Conservation (phyloP, 164 flowering plant genomes). For the Umbilicus rupestris region DNA sequence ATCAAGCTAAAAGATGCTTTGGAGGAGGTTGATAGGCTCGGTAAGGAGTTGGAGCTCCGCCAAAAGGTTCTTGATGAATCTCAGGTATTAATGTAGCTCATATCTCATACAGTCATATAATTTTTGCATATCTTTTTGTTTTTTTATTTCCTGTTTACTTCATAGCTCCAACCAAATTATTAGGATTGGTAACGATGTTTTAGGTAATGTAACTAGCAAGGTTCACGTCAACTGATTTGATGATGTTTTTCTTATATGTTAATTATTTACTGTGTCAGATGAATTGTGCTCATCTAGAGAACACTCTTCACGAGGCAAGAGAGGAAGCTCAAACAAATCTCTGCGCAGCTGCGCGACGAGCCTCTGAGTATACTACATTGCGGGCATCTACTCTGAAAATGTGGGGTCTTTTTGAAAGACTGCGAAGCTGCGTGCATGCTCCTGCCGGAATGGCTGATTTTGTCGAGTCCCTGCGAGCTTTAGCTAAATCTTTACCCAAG, state of each 20-base stretch:
- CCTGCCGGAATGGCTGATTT: conserved; percentile 55
- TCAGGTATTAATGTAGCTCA: conserved; percentile 42
- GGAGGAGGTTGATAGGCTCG: conserved; percentile 57
- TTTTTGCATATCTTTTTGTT: neutral
- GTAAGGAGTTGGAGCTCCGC: conserved; percentile 58
- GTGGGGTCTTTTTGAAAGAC: conserved; percentile 81
- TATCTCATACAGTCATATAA: neutral
- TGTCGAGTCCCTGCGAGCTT: conserved; percentile 61
- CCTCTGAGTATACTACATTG: conserved; percentile 76
- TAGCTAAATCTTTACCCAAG: conserved; percentile 84
- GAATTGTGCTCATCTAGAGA: conserved; percentile 98
- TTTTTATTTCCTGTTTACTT: neutral
- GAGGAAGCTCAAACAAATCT: conserved; percentile 98
- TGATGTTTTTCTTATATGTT: neutral
- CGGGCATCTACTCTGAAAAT: conserved; percentile 88
- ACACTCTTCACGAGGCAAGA: conserved; percentile 95
- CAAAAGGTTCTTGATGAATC: conserved; percentile 81
- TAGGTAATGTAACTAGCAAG: neutral
- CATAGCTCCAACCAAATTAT: neutral
- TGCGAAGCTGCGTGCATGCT: conserved; percentile 52
- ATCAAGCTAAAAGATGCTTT: conserved; percentile 45
- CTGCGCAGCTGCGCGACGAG: conserved; percentile 87
- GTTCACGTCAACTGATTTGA: neutral
- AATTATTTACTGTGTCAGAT: conserved; percentile 36
- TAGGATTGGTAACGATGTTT: neutral